phyloP scores from a whole-genome alignment of 129 eudicot genomes.

The Flaveria sonorensis region DNA sequence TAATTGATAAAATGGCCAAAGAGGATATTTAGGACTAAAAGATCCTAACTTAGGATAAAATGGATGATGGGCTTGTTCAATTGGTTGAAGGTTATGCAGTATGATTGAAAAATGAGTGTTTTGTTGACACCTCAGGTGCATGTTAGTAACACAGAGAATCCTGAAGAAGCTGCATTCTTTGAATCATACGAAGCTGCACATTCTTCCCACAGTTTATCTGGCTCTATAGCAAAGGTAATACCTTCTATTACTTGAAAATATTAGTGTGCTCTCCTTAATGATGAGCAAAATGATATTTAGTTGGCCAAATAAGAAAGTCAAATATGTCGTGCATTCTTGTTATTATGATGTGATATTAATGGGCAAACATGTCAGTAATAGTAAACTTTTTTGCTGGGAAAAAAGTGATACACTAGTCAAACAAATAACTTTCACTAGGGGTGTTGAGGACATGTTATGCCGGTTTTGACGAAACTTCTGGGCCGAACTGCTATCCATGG shows the following conservation, averaged over 20 bases:
- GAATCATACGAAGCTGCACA: slow-evolving; percentile 96
- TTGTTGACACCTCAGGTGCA: slow-evolving; percentile 60
- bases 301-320: slow-evolving; percentile 4
- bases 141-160: slow-evolving; percentile 68
- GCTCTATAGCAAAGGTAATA: slow-evolving; percentile 84
- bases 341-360: background rate
- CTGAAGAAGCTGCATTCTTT: slow-evolving; percentile 95
- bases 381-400: slow-evolving; percentile 1
- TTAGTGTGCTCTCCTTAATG: background rate
- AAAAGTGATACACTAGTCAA: slow-evolving; percentile 16
- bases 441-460: background rate
- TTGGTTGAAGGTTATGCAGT: background rate
- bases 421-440: background rate
- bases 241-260: background rate
- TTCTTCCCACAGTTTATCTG: slow-evolving; percentile 76
- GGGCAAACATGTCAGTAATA: slow-evolving; percentile 1
- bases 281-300: slow-evolving; percentile 3
- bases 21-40: background rate
- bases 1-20: background rate
- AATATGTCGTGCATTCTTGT: background rate
- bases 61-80: background rate
- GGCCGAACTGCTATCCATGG: background rate
- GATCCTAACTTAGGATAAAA: background rate
- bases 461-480: background rate
- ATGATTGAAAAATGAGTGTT: background rate